phyloP scores from a whole-genome alignment of 441 rosid species.

The Metrosideros polymorpha region DNA sequence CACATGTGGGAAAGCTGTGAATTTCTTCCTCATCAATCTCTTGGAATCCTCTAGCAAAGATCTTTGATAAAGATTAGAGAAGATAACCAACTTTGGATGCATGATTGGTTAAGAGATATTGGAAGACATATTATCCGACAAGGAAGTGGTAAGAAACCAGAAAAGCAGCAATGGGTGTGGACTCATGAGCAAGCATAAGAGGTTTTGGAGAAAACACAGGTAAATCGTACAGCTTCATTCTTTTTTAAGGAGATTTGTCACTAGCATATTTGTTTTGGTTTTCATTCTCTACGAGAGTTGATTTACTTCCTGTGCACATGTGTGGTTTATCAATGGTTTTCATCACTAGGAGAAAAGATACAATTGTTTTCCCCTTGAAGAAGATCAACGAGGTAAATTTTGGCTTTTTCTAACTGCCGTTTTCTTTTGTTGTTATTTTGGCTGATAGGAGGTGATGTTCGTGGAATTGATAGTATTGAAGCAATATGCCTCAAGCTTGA shows the following conservation, averaged over 20 bases:
- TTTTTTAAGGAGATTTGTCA: not conserved
- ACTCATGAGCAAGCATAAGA: not conserved
- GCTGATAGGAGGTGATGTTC: not conserved
- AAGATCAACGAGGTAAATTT: not conserved
- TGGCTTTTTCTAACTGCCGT: not conserved
- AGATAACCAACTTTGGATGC: not conserved
- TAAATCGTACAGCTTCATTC: not conserved
- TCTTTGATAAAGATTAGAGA: not conserved
- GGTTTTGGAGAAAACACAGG: not conserved
- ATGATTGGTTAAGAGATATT: not conserved
- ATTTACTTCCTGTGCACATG: not conserved
- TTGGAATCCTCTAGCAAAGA: not conserved
- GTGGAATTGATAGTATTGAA: not conserved
- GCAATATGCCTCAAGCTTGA: not conserved
- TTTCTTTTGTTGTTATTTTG: not conserved
- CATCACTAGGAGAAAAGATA: not conserved
- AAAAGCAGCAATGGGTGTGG: not conserved
- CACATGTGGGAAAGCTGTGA: not conserved
- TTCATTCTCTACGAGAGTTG: not conserved
- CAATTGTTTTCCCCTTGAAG: not conserved
- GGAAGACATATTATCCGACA: not conserved
- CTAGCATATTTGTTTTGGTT: not conserved
- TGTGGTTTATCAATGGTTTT: not conserved
- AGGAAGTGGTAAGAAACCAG: not conserved
- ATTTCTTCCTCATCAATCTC: not conserved